Evolutionary conservation across 2,329 filamentous ascomycete genomes (phyloP).

Genomic region (Fusarium phyllophilum): DNA sequence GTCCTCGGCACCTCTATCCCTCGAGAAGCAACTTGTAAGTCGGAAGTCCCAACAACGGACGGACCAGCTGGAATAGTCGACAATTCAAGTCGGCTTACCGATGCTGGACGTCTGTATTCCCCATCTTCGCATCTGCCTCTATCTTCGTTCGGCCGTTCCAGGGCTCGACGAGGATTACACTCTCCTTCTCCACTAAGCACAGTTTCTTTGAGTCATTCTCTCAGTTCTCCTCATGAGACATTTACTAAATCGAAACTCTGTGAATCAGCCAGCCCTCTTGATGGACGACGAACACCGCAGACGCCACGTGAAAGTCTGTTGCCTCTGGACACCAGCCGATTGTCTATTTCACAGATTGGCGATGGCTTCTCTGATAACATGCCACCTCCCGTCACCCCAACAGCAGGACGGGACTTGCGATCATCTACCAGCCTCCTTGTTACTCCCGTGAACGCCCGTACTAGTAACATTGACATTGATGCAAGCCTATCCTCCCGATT

Average conservation of each 20-base stretch:
- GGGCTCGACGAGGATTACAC: conserved; percentile 45
- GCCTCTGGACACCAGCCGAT: conserved; percentile 81
- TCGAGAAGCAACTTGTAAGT: conserved; percentile 60
- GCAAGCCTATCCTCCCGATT: conserved; percentile 79
- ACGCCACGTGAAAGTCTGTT: conserved; percentile 82
- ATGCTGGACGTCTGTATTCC: conserved; percentile 47
- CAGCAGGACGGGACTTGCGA: conserved; percentile 64
- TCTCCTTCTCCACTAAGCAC: conserved; percentile 50
- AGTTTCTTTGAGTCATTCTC: conserved; percentile 43
- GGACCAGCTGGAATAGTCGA: conserved; percentile 21
- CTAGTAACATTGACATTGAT: conserved; percentile 77
- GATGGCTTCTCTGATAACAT: conserved; percentile 51
- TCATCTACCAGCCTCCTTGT: conserved; percentile 67
- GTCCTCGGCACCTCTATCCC: conserved; percentile 51
- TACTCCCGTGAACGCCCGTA: conserved; percentile 75
- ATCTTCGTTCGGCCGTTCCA: conserved; percentile 51
- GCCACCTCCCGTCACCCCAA: conserved; percentile 81
- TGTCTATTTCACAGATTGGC: conserved; percentile 78
- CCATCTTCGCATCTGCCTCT: conserved; percentile 49
- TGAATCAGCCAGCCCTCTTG: conserved; percentile 70
- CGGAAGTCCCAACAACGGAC: conserved; percentile 34
- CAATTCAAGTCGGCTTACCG: conserved; percentile 38
- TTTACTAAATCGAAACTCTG: conserved; percentile 62
- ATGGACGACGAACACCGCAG: conserved; percentile 72
- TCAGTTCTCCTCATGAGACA: conserved; percentile 49